Evolutionary conservation across 1,284 basidiomycete species (phyloP), one percentile per base, ranked within the genome.

Genomic region (Ceratobasidium papillatum): DNA sequence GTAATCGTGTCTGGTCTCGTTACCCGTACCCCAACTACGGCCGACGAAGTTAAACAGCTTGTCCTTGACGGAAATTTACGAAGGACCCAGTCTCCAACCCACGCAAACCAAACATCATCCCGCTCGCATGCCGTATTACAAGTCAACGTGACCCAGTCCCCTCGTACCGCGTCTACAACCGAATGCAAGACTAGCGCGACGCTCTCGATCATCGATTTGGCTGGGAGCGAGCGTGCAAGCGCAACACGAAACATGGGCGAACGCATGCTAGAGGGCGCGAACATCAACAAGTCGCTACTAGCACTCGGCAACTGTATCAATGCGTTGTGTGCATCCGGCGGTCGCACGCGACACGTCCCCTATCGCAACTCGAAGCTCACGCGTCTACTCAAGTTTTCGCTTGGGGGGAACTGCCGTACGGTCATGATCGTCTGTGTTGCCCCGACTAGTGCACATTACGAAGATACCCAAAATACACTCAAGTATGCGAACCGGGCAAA

Each of bases 361-460:
- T 99, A 98, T 82, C 90, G 96, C 72, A 96, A 98, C 85, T 96
- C 94, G 84, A 98, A 98, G 82, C 91, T 99, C 78, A 98, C 96
- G 0, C 92, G 96, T 34, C 84, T 98, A 63, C 91, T 98, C 80
- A 98, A 98, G 82, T 98, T 97, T 84, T 96, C 96, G 0, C 89
- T 98, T 45, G 96, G 96, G 0, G 96, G 96, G 17, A 98, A 98
- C 82, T 99, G 96, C 87, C 94, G 96, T 83, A 99, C 96, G 0
- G 95, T 97, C 80, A 96, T 97, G 95, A 95, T 98, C 77, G 96
- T 98, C 74, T 98, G 96, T 82, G 87, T 99, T 69, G 95, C 95
- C 1, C 96, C 96, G 0, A 95, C 95, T 19, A 96, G 95, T 49
- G 88, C 89, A 38, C 95, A 99, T 82, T 97, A 98, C 80, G 96